Conservation (phyloP, 2,329 filamentous ascomycete species). For the Pseudogymnoascus sp. region DNA sequence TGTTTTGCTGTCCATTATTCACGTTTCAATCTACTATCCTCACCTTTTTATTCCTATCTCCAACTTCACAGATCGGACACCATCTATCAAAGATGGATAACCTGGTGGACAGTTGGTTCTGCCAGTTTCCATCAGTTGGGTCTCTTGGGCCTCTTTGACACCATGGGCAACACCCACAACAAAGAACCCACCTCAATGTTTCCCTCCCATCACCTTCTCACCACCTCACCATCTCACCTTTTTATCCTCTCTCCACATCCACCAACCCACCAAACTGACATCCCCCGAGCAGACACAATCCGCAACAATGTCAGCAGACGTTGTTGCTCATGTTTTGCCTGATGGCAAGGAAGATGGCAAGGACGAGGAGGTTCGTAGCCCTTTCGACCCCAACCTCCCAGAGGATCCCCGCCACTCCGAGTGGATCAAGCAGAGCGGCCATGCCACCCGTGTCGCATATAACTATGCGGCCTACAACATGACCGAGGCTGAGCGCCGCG, state of each 20-base stretch:
- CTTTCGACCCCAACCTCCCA: slow-evolving; percentile 6
- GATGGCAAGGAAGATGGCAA: not conserved
- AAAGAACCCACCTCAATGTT: not conserved
- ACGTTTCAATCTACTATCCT: not conserved
- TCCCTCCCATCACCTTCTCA: not conserved
- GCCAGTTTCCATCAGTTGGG: not conserved
- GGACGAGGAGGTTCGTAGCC: slow-evolving; percentile 1
- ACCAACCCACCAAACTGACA: not conserved
- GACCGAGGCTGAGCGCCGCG: slow-evolving; percentile 12
- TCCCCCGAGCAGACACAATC: not conserved
- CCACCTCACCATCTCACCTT: not conserved
- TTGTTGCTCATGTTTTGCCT: not conserved
- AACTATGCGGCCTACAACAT: slow-evolving; percentile 28
- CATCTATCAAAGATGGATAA: not conserved
- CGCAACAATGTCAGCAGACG: slow-evolving; percentile 1
- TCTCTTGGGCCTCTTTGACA: not conserved
- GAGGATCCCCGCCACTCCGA: not conserved
- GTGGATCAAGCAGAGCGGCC: not conserved
- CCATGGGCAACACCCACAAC: not conserved
- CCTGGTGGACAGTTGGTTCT: not conserved
- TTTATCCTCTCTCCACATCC: not conserved
- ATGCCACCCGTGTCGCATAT: slow-evolving; percentile 17
- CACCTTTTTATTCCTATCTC: not conserved
- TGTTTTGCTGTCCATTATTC: not conserved
- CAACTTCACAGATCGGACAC: not conserved